These are phyloP conservation scores for Colletotrichum zoysiae DNA, from an alignment of 2,329 filamentous ascomycete genomes.

Conservation along the genomic window DNA sequence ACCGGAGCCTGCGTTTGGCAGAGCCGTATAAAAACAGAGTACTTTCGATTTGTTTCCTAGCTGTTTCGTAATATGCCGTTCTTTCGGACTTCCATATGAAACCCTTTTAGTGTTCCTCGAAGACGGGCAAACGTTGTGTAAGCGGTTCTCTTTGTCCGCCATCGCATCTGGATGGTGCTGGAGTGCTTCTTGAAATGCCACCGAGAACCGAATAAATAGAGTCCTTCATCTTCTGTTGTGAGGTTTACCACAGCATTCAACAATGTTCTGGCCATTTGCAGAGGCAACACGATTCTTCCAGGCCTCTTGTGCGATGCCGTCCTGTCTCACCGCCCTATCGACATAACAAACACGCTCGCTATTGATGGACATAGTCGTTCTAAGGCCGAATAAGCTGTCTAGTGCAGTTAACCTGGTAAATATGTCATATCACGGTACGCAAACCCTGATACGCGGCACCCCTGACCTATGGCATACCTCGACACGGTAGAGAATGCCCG, in stretches of 20 bases:
- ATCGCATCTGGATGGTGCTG: background rate
- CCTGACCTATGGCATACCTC: too few species aligned
- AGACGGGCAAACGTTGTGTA: background rate
- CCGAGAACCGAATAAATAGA: background rate
- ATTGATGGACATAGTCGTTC: too few species aligned
- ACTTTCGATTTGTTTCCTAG: background rate
- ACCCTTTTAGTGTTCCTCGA: background rate
- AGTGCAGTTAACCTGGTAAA: too few species aligned
- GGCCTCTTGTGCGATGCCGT: background rate
- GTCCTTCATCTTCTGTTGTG: rapidly evolving
- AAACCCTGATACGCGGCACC: too few species aligned
- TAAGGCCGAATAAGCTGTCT: too few species aligned
- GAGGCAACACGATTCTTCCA: background rate
- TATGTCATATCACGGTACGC: too few species aligned
- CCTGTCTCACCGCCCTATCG: background rate
- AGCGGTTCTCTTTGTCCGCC: background rate
- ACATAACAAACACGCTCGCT: too few species aligned
- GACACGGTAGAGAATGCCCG: too few species aligned
- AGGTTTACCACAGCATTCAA: too few species aligned
- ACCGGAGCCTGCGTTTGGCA: background rate
- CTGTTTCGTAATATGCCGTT: too few species aligned
- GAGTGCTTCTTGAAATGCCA: background rate
- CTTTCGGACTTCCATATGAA: background rate
- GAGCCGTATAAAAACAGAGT: background rate
- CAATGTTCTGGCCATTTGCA: background rate